A percentile compares a stretch with the other conserved stretches of the same genome.
These are phyloP conservation scores for Blastobotrys attinorum DNA, from an alignment of 805 yeast genomes.

Conservation along the genomic window DNA sequence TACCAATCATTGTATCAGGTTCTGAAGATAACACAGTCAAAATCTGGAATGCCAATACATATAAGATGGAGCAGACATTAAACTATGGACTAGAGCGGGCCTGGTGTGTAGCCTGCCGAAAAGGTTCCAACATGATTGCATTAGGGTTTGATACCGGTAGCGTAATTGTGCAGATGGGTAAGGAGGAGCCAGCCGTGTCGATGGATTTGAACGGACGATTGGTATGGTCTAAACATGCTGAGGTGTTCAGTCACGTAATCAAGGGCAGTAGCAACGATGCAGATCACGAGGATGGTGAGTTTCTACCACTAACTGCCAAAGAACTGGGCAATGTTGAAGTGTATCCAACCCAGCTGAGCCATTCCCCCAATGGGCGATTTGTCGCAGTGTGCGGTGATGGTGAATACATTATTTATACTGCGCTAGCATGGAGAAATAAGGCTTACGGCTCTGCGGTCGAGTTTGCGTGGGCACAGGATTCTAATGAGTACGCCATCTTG, in stretches of 20 bases:
- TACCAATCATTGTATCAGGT: conserved; percentile 91
- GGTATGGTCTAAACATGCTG: conserved; percentile 85
- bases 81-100: conserved; percentile 91
- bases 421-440: conserved; percentile 97
- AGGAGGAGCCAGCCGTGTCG: conserved; percentile 87
- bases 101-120: conserved; percentile 84
- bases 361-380: conserved; percentile 96
- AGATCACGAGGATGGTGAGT: conserved; percentile 71
- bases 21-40: conserved; percentile 93
- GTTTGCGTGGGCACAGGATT: conserved; percentile 92
- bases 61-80: conserved; percentile 84
- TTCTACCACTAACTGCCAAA: conserved; percentile 67
- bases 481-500: conserved; percentile 77
- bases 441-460: conserved; percentile 84
- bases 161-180: conserved; percentile 82
- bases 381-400: conserved; percentile 98
- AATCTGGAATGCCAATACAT: conserved; percentile 92
- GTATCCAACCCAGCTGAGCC: conserved; percentile 78
- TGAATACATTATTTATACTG: conserved; percentile 91
- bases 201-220: conserved; percentile 91
- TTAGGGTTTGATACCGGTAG: conserved; percentile 94
- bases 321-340: conserved; percentile 93
- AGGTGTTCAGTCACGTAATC: conserved; percentile 75
- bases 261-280: conserved; percentile 64
- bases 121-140: conserved; percentile 70